Evolutionary conservation across 2,329 filamentous ascomycete species (phyloP), one percentile per base, ranked within the genome.

Genomic region (Exophiala aquamarina): DNA sequence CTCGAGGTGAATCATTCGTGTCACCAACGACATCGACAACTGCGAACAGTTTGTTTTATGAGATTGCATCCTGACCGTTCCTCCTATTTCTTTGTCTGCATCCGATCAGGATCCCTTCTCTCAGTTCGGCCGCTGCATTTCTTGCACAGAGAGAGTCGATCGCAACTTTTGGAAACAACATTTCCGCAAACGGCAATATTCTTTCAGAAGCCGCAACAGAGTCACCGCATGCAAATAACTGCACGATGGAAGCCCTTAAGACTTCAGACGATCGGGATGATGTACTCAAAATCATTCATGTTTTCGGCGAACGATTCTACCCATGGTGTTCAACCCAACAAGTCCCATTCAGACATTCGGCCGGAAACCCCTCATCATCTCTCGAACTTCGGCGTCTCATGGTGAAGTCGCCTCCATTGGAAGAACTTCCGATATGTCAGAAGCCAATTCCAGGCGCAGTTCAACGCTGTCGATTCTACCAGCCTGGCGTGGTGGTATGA

Each of bases 101-200:
- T 50, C 51, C 44, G 38, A 50, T 50, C 29, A 33, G 44, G 51
- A 40, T 38, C 50, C 44, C 14, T 8, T 38, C 41, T 50, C 43
- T 47, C 20, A 13, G 11, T 41, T 40, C 15, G 39, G 35, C 11
- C 17, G 33, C 46, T 31, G 23, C 23, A 26, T 26, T 6, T 26
- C 23, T 26, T 26, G 23, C 23, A 26, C 23, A 6, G 21, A 26
- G 32, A 21, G 10, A 5, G 18, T 26, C n/a, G 32, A 28, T 41
- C 26, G 40, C 36, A 41, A 45, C 28, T 32, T 18, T 11, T 35
- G 35, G 11, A 19, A 40, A 26, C 44, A 47, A 36, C 40, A 47
- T 49, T 52, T 32, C 52, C 52, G 52, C 49, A 55, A 55, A 49
- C 52, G 49, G 52, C 28, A 52, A 51, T 49, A 21, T 50, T 52